Base-by-base conservation (phyloP, 2,329 filamentous ascomycete genomes). In the Leptographium flavum region DNA sequence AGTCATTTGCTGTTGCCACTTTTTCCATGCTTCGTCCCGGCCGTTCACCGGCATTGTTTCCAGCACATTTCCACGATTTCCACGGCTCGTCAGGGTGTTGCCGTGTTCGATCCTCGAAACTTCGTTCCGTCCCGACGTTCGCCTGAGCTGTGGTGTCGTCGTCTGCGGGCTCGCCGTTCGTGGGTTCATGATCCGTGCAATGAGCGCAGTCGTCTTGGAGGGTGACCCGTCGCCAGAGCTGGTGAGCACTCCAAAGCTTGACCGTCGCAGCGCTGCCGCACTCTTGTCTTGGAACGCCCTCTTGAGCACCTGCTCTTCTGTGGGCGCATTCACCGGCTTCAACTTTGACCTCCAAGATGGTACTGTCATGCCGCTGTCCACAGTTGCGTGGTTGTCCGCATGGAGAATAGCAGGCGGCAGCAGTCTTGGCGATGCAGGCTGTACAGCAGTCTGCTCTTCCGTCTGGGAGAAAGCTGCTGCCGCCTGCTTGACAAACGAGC, bases 141-240 rank as follows among this genome's bases (percentile, higher is more conserved):
- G 22, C n/a, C 17, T 22, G 4, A 15, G 21, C 40, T n/a, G 30
- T 7, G 42, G 8, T 27, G 45, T 27, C 13, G 36, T 15, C 15
- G 42, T 28, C n/a, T n/a, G 23, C 9, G 35, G 14, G 3, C 19
- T 15, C 8, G 43, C 25, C 39, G 41, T 39, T 10, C 35, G 44
- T 10, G 46, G 28, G 21, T 46, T 47, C 28, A 46, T 49, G 41
- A 52, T 49, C 5, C 47, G 47, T 14, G 50, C 46, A 39, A 52
- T 50, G 28, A 52, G 10, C 1, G 48, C 43, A 1, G 47, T 46
- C 11, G 50, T 48, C 17, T 50, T 52, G 7, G 50, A 52, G 17
- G 50, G 50, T 0, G 48, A 39, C 2, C 45, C 46, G 3, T 33
- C 30, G 15, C 25, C 21, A 4, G 2, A 14, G 5, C 23, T 30